Conservation (phyloP, 2,329 filamentous ascomycete genomes). For the Penicillium sp. region DNA sequence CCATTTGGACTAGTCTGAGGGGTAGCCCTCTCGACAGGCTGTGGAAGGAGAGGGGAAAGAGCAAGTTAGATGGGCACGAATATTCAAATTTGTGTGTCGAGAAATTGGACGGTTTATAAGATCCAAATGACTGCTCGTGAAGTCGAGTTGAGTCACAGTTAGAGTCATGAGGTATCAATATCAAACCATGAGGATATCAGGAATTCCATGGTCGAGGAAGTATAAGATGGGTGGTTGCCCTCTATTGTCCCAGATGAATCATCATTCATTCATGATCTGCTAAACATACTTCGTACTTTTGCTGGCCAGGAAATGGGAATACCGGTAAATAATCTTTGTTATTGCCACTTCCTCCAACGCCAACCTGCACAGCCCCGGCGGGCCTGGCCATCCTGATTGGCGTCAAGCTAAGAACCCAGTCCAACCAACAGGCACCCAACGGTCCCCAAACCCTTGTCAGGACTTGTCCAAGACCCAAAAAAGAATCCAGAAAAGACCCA, state of each 20-base stretch:
- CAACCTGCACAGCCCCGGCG: conserved; percentile 10
- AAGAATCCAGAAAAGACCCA: not conserved
- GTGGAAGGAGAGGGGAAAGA: conserved; percentile 8
- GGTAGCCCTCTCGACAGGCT: conserved; percentile 17
- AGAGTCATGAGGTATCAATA: not conserved
- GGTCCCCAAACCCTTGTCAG: not conserved
- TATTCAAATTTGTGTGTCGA: not conserved
- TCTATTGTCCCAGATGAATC: not conserved
- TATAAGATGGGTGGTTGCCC: not conserved
- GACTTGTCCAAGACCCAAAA: not conserved
- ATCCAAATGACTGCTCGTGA: not conserved
- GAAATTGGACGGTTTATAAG: not conserved
- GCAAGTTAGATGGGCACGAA: not conserved
- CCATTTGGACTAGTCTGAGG: conserved; percentile 32
- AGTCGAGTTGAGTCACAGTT: not conserved
- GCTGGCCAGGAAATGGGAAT: conserved; percentile 15
- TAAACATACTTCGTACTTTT: not conserved
- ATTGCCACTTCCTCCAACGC: conserved; percentile 18
- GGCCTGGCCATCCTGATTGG: conserved; percentile 8
- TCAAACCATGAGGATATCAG: not conserved
- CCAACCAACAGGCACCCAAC: conserved; percentile 2
- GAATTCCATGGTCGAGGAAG: not conserved
- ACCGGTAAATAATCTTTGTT: conserved; percentile 13
- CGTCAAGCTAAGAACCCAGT: not conserved
- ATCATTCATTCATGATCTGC: not conserved